Evolutionary conservation across 164 flowering plant genomes (phyloP).

Genomic region (Brasenia schreberi): DNA sequence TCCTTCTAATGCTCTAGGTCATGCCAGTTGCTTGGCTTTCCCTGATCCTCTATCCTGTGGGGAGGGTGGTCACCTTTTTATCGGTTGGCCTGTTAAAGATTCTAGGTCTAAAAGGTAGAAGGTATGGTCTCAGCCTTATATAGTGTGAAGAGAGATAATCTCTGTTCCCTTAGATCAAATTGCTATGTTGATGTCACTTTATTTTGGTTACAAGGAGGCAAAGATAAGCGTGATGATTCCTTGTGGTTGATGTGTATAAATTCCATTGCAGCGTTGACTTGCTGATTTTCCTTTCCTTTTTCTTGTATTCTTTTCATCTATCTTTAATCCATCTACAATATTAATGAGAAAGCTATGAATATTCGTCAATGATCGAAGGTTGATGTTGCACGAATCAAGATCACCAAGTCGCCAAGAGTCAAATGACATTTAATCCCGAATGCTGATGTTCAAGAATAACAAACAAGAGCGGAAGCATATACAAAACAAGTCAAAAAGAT

Average conservation of each 20-base stretch:
- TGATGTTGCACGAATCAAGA: too few relatives aligned
- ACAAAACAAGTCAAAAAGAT: too few relatives aligned
- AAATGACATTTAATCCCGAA: too few relatives aligned
- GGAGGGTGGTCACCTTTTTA: constrained; percentile 82
- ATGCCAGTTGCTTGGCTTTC: constrained; percentile 99
- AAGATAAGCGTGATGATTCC: not conserved
- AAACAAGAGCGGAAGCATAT: too few relatives aligned
- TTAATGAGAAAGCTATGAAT: too few relatives aligned
- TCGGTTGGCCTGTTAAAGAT: constrained; percentile 92
- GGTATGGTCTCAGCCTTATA: constrained; percentile 25
- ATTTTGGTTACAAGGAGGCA: not conserved
- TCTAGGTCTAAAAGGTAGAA: constrained; percentile 88
- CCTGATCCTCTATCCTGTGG: constrained; percentile 84
- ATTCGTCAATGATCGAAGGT: too few relatives aligned
- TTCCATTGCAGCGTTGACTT: not conserved
- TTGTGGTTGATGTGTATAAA: not conserved
- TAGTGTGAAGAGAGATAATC: not conserved
- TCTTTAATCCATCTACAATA: too few relatives aligned
- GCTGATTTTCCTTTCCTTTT: not conserved
- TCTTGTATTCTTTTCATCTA: not conserved
- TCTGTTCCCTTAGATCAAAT: not conserved
- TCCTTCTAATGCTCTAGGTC: constrained; percentile 39
- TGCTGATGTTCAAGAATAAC: too few relatives aligned
- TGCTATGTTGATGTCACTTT: not conserved
- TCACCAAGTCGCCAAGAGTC: too few relatives aligned